Evolutionary conservation across 345 rosid genomes (phyloP), one percentile per base, ranked within the genome.

Genomic region (Viola odorata): DNA sequence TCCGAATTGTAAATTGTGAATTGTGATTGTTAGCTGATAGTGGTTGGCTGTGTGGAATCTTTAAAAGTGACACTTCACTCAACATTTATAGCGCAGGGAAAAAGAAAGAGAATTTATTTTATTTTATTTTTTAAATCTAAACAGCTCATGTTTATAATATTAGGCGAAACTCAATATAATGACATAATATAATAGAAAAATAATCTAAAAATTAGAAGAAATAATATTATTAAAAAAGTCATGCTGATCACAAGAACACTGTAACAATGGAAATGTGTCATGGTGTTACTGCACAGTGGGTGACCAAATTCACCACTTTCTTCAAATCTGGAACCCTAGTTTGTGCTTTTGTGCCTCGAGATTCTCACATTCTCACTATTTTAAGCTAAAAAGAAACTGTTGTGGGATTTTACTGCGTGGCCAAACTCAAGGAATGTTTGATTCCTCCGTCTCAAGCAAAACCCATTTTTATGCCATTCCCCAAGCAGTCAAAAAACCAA

Each of bases 281-380:
- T 45, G 55, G 69, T 54, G 58, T 69, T 41, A 53, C 45, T 12
- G 32, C 1, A 58, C 36, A 57, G 77, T 69, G 71, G 80, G 70
- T 67, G 62, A 55, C 74, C 79, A 71, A 71, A 73, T 65, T 77
- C 79, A 74, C 55, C 54, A 23, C 14, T 37, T 36, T 61, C 77
- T 62, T 48, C 67, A 70, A 23, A 73, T 68, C 66, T 70, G 64
- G 68, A 61, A 64, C 67, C 69, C 54, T 13, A 53, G 13, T 3
- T 45, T 7, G 37, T 23, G 32, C 32, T 2, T 23, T 23, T 61
- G 8, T 37, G 65, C 78, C 66, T 76, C 70, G 85, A 78, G 75
- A 63, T 78, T 73, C 81, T 75, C 79, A 81, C 85, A 81, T 82
- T 77, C 83, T 67, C 64, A 23, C 32, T 2, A 23, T 23, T 23